A percentile compares a stretch with the other conserved stretches of the same genome.
These are phyloP conservation scores for Vaccinium macrocarpon DNA, from an alignment of 148 eudicot genomes.

Conservation along the genomic window DNA sequence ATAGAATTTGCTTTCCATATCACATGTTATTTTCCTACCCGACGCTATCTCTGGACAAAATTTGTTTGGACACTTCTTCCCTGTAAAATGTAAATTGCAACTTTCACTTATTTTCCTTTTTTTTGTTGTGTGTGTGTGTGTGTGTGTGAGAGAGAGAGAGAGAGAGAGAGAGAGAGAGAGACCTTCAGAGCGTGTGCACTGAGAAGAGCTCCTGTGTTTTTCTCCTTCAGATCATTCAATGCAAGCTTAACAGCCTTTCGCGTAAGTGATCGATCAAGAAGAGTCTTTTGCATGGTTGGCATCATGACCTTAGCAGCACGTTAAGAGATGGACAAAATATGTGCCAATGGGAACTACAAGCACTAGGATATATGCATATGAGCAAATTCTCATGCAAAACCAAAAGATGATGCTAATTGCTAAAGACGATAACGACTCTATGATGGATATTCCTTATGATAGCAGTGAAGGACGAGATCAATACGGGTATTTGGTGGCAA, in stretches of 20 bases:
- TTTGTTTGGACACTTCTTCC: neutral
- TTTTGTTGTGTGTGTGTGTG: neutral
- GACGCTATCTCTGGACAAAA: neutral
- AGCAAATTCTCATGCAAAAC: conserved; percentile 10
- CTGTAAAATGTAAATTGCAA: neutral
- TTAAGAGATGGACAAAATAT: conserved; percentile 47
- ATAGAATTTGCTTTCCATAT: no score
- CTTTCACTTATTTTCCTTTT: no score
- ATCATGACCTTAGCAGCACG: conserved; percentile 41
- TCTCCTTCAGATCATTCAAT: conserved; percentile 77
- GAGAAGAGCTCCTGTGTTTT: conserved; percentile 62
- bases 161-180: conserved; percentile 18
- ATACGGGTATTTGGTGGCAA: conserved; percentile 57
- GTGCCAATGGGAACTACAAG: conserved; percentile 13
- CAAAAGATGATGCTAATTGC: neutral
- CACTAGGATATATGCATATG: conserved; percentile 4
- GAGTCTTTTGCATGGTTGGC: conserved; percentile 30
- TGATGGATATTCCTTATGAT: conserved; percentile 75
- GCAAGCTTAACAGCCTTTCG: conserved; percentile 71
- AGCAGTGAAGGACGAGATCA: conserved; percentile 68
- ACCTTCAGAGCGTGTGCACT: conserved; percentile 86
- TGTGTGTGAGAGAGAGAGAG: conserved; percentile 2
- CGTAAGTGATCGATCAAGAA: conserved; percentile 40
- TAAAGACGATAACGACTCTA: neutral
- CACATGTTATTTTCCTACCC: neutral